phyloP scores from a whole-genome alignment of 1,139 yeast species.

The Scheffersomyces quercinus region DNA sequence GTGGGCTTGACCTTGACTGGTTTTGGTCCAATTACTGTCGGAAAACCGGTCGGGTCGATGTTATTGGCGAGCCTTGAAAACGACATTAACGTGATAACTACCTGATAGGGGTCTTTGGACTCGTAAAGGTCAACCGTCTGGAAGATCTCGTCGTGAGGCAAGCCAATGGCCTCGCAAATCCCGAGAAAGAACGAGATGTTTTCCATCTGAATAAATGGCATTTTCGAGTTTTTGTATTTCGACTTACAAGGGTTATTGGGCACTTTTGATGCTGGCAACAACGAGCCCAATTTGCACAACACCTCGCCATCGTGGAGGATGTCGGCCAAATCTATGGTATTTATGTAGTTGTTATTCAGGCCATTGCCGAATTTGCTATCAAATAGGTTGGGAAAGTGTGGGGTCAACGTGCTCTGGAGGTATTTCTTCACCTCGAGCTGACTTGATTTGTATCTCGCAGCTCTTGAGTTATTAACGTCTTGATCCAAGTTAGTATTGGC shows the following conservation, averaged over 20 bases:
- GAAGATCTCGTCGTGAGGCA: constrained; percentile 82
- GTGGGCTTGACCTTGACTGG: constrained; percentile 34
- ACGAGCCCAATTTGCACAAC: constrained; percentile 52
- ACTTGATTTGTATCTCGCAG: constrained; percentile 46
- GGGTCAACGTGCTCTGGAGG: constrained; percentile 24
- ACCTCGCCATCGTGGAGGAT: constrained; percentile 65
- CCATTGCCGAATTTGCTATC: constrained; percentile 8
- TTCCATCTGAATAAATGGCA: constrained; percentile 91
- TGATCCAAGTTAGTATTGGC: constrained; percentile 57
- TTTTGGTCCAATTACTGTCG: constrained; percentile 37
- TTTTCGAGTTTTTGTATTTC: constrained; percentile 60
- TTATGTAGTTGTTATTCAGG: constrained; percentile 20
- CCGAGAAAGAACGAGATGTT: constrained; percentile 72
- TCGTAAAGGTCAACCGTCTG: constrained; percentile 83
- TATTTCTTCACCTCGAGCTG: constrained; percentile 49
- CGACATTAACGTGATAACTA: constrained; percentile 70
- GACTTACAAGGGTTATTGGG: constrained; percentile 37
- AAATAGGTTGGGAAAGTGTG: constrained; percentile 6
- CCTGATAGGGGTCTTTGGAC: constrained; percentile 73
- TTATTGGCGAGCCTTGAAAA: constrained; percentile 54
- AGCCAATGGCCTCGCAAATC: constrained; percentile 62
- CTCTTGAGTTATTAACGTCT: constrained; percentile 50
- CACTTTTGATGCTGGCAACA: constrained; percentile 27
- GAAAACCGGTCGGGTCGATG: constrained; percentile 32
- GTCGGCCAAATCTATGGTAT: constrained; percentile 40